Evolutionary conservation across 2,329 filamentous ascomycete genomes (phyloP).

Genomic region (Plenodomus biglobosus): DNA sequence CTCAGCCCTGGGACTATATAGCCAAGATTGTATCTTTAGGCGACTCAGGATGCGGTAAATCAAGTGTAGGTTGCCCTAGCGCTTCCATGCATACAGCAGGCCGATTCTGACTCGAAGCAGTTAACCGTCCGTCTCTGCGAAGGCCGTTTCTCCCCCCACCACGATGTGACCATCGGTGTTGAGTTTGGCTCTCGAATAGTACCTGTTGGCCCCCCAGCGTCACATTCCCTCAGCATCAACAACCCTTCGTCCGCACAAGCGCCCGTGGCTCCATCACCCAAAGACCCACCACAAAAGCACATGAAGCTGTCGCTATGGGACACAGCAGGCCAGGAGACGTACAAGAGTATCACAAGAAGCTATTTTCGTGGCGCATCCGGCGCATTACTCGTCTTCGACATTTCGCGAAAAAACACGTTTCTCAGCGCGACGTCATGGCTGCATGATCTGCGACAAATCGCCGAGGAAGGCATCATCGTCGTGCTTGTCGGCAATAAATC

Average conservation of each 20-base stretch:
- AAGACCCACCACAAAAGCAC: constrained; percentile 60
- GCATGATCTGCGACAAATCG: constrained; percentile 88
- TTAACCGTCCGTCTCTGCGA: constrained; percentile 95
- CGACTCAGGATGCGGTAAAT: constrained; percentile 95
- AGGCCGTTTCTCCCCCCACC: constrained; percentile 88
- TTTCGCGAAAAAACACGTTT: constrained; percentile 83
- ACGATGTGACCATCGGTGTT: constrained; percentile 96
- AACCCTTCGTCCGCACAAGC: constrained; percentile 44
- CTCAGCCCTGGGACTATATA: constrained; percentile 93
- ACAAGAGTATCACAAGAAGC: constrained; percentile 91
- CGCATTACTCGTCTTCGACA: constrained; percentile 90
- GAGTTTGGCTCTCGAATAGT: constrained; percentile 95
- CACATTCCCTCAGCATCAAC: constrained; percentile 58
- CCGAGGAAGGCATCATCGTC: constrained; percentile 92
- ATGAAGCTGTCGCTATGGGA: constrained; percentile 97
- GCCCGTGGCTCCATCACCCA: constrained; percentile 30
- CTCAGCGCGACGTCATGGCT: constrained; percentile 90
- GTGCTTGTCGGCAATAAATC: constrained; percentile 95
- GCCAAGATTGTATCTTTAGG: constrained; percentile 98
- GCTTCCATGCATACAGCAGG: not conserved
- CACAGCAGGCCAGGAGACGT: constrained; percentile 94
- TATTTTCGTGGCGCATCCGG: constrained; percentile 85
- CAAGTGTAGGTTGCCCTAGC: constrained; percentile 53
- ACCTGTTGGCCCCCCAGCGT: constrained; percentile 81
- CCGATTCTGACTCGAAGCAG: constrained; percentile 43